These are phyloP conservation scores for Juglanconis oblonga DNA, from an alignment of 2,329 filamentous ascomycete genomes.

Conservation along the genomic window DNA sequence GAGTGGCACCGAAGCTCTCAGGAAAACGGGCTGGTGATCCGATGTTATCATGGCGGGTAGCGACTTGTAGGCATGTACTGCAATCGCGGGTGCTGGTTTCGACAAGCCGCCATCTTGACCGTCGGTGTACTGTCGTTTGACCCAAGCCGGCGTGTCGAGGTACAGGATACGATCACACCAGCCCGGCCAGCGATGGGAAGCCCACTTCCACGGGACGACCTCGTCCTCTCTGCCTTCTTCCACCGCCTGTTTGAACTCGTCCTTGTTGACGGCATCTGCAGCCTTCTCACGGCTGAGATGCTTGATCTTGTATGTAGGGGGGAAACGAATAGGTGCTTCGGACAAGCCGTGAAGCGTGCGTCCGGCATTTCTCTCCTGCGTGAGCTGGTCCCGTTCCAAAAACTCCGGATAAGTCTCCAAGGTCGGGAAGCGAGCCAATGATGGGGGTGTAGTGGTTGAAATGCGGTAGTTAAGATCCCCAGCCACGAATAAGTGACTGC, in stretches of 20 bases:
- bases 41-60: conserved; percentile 78
- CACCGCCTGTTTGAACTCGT: conserved; percentile 22
- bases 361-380: conserved; percentile 63
- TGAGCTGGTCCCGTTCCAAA: conserved; percentile 75
- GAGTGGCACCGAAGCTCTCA: conserved; percentile 67
- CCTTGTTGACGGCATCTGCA: conserved; percentile 27
- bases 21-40: conserved; percentile 82
- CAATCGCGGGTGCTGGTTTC: conserved; percentile 28
- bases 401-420: conserved; percentile 55
- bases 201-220: conserved; percentile 65
- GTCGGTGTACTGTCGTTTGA: conserved; percentile 27
- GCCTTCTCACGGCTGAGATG: conserved; percentile 33
- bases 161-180: conserved; percentile 94
- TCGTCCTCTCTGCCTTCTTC: conserved; percentile 25
- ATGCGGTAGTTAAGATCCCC: conserved; percentile 97
- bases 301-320: conserved; percentile 91
- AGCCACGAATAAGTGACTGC: conserved; percentile 76
- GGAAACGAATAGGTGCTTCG: conserved; percentile 74
- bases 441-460: conserved; percentile 59
- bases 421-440: conserved; percentile 62
- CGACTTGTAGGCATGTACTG: conserved; percentile 67
- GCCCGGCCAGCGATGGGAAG: conserved; percentile 78
- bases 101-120: conserved; percentile 20
- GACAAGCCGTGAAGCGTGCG: conserved; percentile 74
- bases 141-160: conserved; percentile 58